A percentile compares a stretch with the other conserved stretches of the same genome.
Conservation (phyloP, 1,284 basidiomycete genomes). For the Sanguinoderma infundibulare region DNA sequence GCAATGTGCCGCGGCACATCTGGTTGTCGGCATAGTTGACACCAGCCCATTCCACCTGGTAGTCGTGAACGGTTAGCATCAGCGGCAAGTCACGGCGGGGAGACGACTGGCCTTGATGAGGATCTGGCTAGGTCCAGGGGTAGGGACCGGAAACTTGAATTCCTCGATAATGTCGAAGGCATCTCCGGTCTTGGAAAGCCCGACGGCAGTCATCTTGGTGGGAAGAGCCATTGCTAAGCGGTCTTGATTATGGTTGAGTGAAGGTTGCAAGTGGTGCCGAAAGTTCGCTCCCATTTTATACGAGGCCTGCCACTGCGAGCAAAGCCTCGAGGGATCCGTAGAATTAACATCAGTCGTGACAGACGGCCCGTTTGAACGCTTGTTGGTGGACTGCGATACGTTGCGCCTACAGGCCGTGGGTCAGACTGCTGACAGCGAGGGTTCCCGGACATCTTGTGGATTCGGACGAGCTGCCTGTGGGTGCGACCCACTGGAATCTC, state of each 20-base stretch:
- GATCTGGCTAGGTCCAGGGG: slow-evolving; percentile 67
- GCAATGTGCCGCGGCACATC: slow-evolving; percentile 61
- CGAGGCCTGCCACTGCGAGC: background rate
- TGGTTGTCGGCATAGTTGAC: slow-evolving; percentile 84
- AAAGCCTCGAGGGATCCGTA: too few species aligned
- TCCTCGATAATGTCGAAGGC: slow-evolving; percentile 78
- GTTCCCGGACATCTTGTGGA: too few species aligned
- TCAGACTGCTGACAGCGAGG: too few species aligned
- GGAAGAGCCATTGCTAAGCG: slow-evolving; percentile 49
- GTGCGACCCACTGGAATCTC: background rate
- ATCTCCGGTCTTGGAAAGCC: slow-evolving; percentile 68
- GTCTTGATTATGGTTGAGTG: background rate
- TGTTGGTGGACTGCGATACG: too few species aligned
- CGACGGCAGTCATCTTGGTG: slow-evolving; percentile 56
- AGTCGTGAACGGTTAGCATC: background rate
- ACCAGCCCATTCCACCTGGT: slow-evolving; percentile 67
- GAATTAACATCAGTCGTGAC: background rate
- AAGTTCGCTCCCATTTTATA: background rate
- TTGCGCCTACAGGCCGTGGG: too few species aligned
- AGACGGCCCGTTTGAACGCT: background rate
- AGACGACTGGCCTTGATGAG: slow-evolving; percentile 70
- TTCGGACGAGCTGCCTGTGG: background rate
- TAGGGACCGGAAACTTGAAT: slow-evolving; percentile 61
- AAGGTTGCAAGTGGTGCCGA: background rate
- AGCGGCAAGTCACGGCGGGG: background rate